Evolutionary conservation across 2,329 filamentous ascomycete genomes (phyloP).

Genomic region (Penicillium brevicompactum): DNA sequence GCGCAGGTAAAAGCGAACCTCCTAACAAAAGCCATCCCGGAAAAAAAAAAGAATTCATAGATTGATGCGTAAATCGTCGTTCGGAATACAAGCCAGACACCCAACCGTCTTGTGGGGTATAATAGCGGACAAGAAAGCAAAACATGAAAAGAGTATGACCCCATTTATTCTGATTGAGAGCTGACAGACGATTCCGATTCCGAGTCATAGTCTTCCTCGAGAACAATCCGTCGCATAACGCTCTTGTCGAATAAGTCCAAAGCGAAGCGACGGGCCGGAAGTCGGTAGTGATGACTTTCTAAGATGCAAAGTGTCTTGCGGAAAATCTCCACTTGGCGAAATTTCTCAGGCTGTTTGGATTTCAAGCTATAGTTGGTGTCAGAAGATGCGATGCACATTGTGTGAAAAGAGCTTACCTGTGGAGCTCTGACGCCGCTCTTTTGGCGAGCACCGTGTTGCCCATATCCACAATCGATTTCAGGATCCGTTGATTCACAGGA

Average conservation of each 20-base stretch:
- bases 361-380: slow-evolving; percentile 63
- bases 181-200: slow-evolving; percentile 32
- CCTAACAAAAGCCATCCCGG: not conserved
- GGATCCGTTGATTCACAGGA: slow-evolving; percentile 69
- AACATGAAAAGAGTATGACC: slow-evolving; percentile 1
- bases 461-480: slow-evolving; percentile 83
- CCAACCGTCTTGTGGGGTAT: slow-evolving; percentile 9
- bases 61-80: slow-evolving; percentile 15
- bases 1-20: not conserved
- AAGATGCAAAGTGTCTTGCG: slow-evolving; percentile 81
- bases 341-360: slow-evolving; percentile 71
- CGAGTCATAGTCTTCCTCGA: slow-evolving; percentile 64
- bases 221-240: slow-evolving; percentile 80
- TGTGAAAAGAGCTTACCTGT: slow-evolving; percentile 46
- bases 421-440: slow-evolving; percentile 78
- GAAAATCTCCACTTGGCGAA: slow-evolving; percentile 77
- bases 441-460: slow-evolving; percentile 93
- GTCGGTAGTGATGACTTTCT: slow-evolving; percentile 84
- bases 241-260: slow-evolving; percentile 93
- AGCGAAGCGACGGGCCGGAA: slow-evolving; percentile 84
- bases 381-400: not conserved
- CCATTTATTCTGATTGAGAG: slow-evolving; percentile 10
- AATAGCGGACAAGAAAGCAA: slow-evolving; percentile 2
- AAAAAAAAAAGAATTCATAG: slow-evolving; percentile 5
- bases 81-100: slow-evolving; percentile 7